Evolutionary conservation across 768 basidiomycete species (phyloP).

Genomic region (Lactifluus echinatus): DNA sequence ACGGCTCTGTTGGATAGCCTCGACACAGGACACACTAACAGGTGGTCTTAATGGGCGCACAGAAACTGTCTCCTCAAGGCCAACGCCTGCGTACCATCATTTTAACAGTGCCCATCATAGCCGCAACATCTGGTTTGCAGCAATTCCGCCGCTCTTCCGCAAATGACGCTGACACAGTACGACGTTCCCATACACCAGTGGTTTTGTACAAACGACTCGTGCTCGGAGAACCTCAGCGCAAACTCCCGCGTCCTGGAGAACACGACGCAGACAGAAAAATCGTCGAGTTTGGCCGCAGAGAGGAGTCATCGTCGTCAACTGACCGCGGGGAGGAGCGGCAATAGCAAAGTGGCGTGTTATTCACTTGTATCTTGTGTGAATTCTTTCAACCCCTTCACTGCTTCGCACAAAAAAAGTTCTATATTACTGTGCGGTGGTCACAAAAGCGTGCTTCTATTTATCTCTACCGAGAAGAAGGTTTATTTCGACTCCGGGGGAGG

Average conservation of each 20-base stretch:
- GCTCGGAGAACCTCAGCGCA: slow-evolving; percentile 41
- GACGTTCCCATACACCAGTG: slow-evolving; percentile 33
- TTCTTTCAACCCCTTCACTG: background rate
- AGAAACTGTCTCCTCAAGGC: slow-evolving; percentile 37
- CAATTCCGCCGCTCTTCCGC: background rate
- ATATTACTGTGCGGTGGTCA: background rate
- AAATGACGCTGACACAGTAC: too few relatives aligned
- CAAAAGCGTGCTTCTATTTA: background rate
- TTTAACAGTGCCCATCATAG: slow-evolving; percentile 55
- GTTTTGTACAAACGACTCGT: slow-evolving; percentile 60
- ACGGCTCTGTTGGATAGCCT: background rate
- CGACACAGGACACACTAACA: background rate
- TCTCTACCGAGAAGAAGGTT: background rate
- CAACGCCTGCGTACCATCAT: slow-evolving; percentile 46
- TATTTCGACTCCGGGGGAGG: slow-evolving; percentile 22
- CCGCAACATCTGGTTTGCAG: slow-evolving; percentile 50
- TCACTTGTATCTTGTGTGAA: too few relatives aligned
- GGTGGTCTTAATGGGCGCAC: slow-evolving; percentile 4
- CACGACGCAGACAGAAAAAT: slow-evolving; percentile 17
- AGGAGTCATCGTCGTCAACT: background rate
- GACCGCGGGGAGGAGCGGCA: background rate
- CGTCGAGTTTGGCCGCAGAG: slow-evolving; percentile 13
- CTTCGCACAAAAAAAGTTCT: slow-evolving; percentile 6
- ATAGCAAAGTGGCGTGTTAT: too few relatives aligned
- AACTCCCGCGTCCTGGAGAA: slow-evolving; percentile 25